Evolutionary conservation across 2,329 filamentous ascomycete species (phyloP).

Genomic region (Aspergillus floridensis): DNA sequence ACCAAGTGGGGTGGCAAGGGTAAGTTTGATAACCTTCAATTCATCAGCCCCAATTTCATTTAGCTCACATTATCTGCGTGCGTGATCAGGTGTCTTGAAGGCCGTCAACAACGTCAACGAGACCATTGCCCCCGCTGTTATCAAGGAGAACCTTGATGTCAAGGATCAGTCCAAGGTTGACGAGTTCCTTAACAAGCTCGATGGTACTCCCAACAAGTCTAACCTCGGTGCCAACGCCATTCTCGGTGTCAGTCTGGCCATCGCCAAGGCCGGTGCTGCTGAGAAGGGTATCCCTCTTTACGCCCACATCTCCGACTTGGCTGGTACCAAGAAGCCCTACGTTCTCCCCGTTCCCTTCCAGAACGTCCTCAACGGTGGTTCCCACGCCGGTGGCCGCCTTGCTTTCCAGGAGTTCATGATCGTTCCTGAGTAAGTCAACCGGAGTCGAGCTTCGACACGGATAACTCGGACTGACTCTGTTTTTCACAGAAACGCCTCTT

Average conservation of each 20-base stretch:
- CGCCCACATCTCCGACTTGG: conserved; percentile 81
- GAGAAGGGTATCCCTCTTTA: conserved; percentile 87
- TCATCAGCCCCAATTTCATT: background rate
- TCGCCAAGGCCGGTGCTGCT: conserved; percentile 85
- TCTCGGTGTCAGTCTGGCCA: conserved; percentile 77
- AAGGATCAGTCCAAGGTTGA: conserved; percentile 84
- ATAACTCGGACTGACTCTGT: background rate
- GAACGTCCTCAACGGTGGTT: conserved; percentile 91
- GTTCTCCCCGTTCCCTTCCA: conserved; percentile 89
- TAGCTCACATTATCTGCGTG: conserved; percentile 5
- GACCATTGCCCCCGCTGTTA: conserved; percentile 74
- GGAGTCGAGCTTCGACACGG: background rate
- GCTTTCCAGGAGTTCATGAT: conserved; percentile 98
- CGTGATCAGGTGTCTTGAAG: conserved; percentile 62
- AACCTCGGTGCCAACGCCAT: conserved; percentile 88
- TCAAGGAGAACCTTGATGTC: conserved; percentile 78
- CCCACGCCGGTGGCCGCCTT: conserved; percentile 93
- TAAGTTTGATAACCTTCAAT: conserved; percentile 30
- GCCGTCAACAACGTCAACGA: conserved; percentile 84
- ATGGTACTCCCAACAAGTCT: conserved; percentile 82
- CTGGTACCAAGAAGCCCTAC: conserved; percentile 87
- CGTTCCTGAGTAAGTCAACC: conserved; percentile 66
- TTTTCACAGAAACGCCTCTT: conserved; percentile 65
- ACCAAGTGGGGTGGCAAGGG: conserved; percentile 82
- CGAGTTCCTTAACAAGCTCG: conserved; percentile 79